phyloP scores from a whole-genome alignment of 371 early-diverging fungal species.

The Neoconidiobolus thromboides region DNA sequence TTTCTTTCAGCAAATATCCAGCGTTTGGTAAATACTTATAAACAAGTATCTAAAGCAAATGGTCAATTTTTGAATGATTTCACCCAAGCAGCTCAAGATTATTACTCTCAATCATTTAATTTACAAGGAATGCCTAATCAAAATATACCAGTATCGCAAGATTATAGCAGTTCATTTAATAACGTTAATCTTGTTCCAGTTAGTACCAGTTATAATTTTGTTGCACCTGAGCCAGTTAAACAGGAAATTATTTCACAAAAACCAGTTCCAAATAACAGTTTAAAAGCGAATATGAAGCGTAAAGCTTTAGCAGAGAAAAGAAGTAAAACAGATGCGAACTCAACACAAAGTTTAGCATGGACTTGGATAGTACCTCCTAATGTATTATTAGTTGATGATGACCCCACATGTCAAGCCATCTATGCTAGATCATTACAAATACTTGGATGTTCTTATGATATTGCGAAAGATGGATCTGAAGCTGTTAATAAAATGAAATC shows the following conservation, averaged over 20 bases:
- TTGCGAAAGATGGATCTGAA: slow-evolving; percentile 50
- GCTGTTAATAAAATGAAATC: slow-evolving; percentile 41
- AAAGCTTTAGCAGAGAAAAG: background rate
- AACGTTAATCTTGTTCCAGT: background rate
- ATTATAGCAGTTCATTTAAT: no score
- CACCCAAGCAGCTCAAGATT: slow-evolving; percentile 12
- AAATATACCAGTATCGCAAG: no score
- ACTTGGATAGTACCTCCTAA: slow-evolving; percentile 45
- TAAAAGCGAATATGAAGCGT: background rate
- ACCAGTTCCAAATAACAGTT: background rate
- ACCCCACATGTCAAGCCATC: slow-evolving; percentile 40
- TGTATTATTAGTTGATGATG: slow-evolving; percentile 59
- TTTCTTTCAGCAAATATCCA: background rate
- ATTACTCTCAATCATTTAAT: background rate
- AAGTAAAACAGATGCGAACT: background rate
- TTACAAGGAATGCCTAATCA: no score
- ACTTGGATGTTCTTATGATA: slow-evolving; percentile 49
- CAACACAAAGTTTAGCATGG: background rate
- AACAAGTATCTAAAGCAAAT: slow-evolving; percentile 8
- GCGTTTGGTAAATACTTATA: background rate
- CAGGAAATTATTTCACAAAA: background rate
- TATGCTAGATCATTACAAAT: slow-evolving; percentile 36
- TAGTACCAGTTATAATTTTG: background rate
- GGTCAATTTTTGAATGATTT: background rate
- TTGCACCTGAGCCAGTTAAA: background rate